These are phyloP conservation scores for Cyphellophora europaea DNA, from an alignment of 2,329 filamentous ascomycete species.

Conservation along the genomic window DNA sequence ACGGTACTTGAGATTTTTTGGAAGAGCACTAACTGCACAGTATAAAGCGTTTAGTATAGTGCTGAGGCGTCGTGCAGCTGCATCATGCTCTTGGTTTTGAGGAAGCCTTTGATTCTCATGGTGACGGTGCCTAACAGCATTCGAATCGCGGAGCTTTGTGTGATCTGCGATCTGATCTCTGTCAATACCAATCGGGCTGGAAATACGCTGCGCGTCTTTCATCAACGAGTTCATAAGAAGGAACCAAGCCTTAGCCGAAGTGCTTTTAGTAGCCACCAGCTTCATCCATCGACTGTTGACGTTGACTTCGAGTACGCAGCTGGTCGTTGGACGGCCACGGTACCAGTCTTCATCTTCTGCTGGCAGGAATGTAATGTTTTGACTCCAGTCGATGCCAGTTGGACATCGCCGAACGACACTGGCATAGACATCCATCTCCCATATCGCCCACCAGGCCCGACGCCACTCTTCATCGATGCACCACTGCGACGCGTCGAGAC, in stretches of 20 bases:
- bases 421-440: conserved; percentile 35
- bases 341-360: conserved; percentile 28
- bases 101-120: no score
- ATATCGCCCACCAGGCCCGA: conserved; percentile 32
- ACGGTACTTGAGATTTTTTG: conserved; percentile 21
- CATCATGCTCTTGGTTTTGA: no score
- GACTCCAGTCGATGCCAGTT: conserved; percentile 26
- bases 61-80: conserved; percentile 20
- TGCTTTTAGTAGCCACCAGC: conserved; percentile 23
- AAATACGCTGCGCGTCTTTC: conserved; percentile 27
- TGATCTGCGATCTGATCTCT: conserved; percentile 2
- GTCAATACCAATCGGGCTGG: conserved; percentile 20
- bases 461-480: conserved; percentile 26
- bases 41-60: conserved; percentile 12
- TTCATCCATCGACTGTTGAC: conserved; percentile 24
- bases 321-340: conserved; percentile 14
- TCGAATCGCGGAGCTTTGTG: no score
- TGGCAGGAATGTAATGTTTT: conserved; percentile 28
- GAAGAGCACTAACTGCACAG: conserved; percentile 22
- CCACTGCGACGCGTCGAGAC: no score
- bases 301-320: conserved; percentile 22
- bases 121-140: no score
- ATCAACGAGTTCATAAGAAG: conserved; percentile 31
- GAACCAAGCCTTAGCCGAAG: conserved; percentile 29
- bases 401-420: conserved; percentile 30